phyloP scores from a whole-genome alignment of 352 stramenopile species.

The Globisporangium polare region DNA sequence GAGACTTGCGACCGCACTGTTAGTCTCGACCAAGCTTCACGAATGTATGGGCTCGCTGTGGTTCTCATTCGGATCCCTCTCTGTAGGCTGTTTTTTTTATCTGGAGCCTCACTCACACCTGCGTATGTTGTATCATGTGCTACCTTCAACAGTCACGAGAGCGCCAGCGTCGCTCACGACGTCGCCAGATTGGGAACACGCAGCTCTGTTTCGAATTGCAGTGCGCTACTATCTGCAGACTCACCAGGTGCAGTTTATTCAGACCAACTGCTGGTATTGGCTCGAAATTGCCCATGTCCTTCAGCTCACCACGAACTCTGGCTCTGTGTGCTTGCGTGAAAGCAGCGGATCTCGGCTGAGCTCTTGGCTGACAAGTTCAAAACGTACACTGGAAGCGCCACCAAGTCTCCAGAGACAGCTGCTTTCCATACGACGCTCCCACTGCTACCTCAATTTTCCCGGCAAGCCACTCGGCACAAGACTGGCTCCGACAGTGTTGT shows the following conservation, averaged over 20 bases:
- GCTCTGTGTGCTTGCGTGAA: background rate
- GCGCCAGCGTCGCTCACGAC: background rate
- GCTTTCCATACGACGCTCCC: background rate
- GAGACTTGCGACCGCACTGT: background rate
- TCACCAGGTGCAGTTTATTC: constrained; percentile 1
- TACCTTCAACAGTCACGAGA: constrained; percentile 10
- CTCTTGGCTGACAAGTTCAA: constrained; percentile 7
- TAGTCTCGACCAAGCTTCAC: background rate
- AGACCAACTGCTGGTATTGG: background rate
- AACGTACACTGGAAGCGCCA: background rate
- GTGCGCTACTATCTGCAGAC: constrained; percentile 12
- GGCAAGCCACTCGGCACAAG: background rate
- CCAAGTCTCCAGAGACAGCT: background rate
- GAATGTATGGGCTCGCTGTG: constrained; percentile 6
- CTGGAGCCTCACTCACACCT: too few relatives aligned
- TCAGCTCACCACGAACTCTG: background rate
- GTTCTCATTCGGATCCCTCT: background rate
- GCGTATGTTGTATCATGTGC: too few relatives aligned
- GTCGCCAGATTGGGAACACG: background rate
- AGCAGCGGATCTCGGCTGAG: constrained; percentile 6
- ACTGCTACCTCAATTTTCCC: background rate
- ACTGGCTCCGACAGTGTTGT: background rate
- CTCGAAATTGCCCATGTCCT: background rate
- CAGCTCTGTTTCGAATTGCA: constrained; percentile 14
- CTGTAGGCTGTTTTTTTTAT: background rate